Evolutionary conservation across 116 monocot species (phyloP).

Genomic region (Cymodocea nodosa): DNA sequence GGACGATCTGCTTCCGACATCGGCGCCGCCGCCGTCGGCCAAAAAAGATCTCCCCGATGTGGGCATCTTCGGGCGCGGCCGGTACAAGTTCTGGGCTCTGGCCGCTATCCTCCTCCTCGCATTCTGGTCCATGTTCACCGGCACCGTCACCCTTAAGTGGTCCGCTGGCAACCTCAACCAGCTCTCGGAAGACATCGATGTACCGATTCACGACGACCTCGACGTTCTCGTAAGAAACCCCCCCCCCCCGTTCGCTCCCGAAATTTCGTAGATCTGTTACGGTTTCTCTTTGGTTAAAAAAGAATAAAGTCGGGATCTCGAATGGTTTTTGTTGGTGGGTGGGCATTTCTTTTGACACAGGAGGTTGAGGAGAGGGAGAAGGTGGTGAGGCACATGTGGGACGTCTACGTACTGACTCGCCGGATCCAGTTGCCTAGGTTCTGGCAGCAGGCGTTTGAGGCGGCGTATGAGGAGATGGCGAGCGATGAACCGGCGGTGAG

Average conservation of each 20-base stretch:
- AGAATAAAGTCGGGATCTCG: neutral
- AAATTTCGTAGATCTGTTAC: neutral
- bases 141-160: conserved; percentile 66
- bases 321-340: neutral
- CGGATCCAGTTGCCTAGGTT: conserved; percentile 54
- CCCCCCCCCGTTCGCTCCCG: neutral
- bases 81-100: conserved; percentile 70
- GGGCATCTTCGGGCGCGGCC: conserved; percentile 31
- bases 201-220: conserved; percentile 26
- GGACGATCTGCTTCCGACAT: conserved; percentile 27
- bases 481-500: conserved; percentile 34
- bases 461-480: conserved; percentile 67
- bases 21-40: conserved; percentile 5
- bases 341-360: neutral
- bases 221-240: conserved; percentile 37
- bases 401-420: conserved; percentile 47
- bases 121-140: conserved; percentile 80
- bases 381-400: conserved; percentile 76
- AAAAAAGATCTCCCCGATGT: conserved; percentile 6
- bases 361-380: conserved; percentile 74
- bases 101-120: conserved; percentile 68
- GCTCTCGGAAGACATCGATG: conserved; percentile 28
- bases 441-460: conserved; percentile 83
- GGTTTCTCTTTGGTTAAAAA: too few relatives aligned
- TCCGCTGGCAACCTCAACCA: conserved; percentile 33